phyloP scores from a whole-genome alignment of 768 basidiomycete genomes.

The Plicaturopsis crispa region DNA sequence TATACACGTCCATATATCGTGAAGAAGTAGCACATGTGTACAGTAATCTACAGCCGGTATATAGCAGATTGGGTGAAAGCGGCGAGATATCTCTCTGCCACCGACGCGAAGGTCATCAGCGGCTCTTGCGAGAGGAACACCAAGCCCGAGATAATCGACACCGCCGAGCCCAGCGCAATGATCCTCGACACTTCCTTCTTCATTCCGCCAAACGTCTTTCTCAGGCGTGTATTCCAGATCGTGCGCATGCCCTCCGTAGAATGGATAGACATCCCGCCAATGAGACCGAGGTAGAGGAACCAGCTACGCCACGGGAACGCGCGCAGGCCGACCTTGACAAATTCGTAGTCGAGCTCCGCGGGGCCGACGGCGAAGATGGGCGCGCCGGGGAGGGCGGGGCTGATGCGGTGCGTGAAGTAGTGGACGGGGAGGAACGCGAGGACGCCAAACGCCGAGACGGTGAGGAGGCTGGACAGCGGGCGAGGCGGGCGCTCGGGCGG shows the following conservation, averaged over 20 bases:
- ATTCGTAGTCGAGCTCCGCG: slow-evolving; percentile 76
- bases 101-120: slow-evolving; percentile 43
- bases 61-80: slow-evolving; percentile 38
- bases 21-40: too few relatives aligned
- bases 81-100: slow-evolving; percentile 41
- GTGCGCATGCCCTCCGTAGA: slow-evolving; percentile 51
- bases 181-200: slow-evolving; percentile 19
- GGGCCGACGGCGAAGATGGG: slow-evolving; percentile 61
- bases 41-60: slow-evolving; percentile 41
- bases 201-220: slow-evolving; percentile 16
- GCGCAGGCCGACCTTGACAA: slow-evolving; percentile 65
- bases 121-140: slow-evolving; percentile 49
- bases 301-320: slow-evolving; percentile 57
- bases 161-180: slow-evolving; percentile 25
- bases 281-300: slow-evolving; percentile 56
- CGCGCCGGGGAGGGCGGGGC: slow-evolving; percentile 34
- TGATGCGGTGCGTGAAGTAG: slow-evolving; percentile 56
- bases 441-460: slow-evolving; percentile 55
- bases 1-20: too few relatives aligned
- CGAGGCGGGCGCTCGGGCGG: slow-evolving; percentile 23
- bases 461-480: slow-evolving; percentile 36
- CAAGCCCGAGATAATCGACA: slow-evolving; percentile 53
- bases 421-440: slow-evolving; percentile 60
- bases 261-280: slow-evolving; percentile 50
- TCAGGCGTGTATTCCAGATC: slow-evolving; percentile 44